These are phyloP conservation scores for Aspergillus sp. DNA, from an alignment of 2,329 filamentous ascomycete genomes.

Conservation along the genomic window DNA sequence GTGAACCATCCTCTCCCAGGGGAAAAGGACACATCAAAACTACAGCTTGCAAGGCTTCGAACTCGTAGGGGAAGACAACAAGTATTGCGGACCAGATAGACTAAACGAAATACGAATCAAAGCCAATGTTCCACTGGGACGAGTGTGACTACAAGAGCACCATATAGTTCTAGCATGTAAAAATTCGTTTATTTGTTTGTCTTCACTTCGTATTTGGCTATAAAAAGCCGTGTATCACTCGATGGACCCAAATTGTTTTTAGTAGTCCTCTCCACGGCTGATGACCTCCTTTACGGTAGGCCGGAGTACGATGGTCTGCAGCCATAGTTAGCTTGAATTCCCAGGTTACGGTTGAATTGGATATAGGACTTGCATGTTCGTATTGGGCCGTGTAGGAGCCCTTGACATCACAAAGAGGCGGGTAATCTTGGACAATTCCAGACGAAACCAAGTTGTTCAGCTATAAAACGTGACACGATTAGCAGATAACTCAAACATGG, in stretches of 20 bases:
- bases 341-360: background rate
- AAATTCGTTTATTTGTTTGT: conserved; percentile 2
- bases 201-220: background rate
- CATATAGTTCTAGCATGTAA: background rate
- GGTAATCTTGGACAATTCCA: conserved; percentile 87
- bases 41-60: too few relatives aligned
- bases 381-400: conserved; percentile 93
- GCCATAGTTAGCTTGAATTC: conserved; percentile 17
- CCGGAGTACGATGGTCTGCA: conserved; percentile 71
- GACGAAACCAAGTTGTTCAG: conserved; percentile 80
- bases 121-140: too few relatives aligned
- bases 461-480: conserved; percentile 40
- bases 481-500: background rate
- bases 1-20: too few relatives aligned
- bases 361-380: conserved; percentile 72
- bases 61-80: too few relatives aligned
- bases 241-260: conserved; percentile 26
- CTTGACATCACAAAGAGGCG: conserved; percentile 86
- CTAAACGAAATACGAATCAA: too few relatives aligned
- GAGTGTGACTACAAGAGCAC: background rate
- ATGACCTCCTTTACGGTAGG: conserved; percentile 85
- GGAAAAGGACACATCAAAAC: too few relatives aligned
- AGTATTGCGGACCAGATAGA: too few relatives aligned
- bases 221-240: background rate
- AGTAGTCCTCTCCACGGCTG: conserved; percentile 83